Percentiles rank a stretch among this genome's conserved stretches.
phyloP scores from a whole-genome alignment of 2,329 filamentous ascomycete genomes.

The Didymella segeticola region DNA sequence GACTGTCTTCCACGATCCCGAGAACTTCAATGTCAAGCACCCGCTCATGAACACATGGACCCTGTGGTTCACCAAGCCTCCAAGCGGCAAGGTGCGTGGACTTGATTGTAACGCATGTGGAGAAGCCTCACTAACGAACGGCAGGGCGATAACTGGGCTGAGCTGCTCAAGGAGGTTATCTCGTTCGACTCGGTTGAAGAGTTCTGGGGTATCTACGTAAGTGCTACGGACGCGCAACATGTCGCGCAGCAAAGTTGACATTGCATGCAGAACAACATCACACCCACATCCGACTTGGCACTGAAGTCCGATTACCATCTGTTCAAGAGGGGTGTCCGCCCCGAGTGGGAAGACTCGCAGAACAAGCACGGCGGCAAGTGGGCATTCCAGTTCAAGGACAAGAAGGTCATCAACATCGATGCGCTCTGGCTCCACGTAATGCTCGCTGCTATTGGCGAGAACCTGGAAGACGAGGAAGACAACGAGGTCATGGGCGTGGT shows the following conservation, averaged over 20 bases:
- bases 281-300: conserved; percentile 90
- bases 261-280: conserved; percentile 89
- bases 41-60: conserved; percentile 98
- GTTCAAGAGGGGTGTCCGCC: conserved; percentile 96
- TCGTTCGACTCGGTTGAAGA: conserved; percentile 99
- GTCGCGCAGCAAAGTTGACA: conserved; percentile 19
- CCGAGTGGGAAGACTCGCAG: conserved; percentile 97
- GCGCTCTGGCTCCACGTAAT: conserved; percentile 97
- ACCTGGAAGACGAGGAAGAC: conserved; percentile 90
- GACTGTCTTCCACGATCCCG: conserved; percentile 96
- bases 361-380: conserved; percentile 99
- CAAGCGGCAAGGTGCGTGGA: conserved; percentile 81
- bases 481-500: conserved; percentile 99
- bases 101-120: neutral
- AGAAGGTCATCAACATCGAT: conserved; percentile 89
- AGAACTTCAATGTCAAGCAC: conserved; percentile 99
- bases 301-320: conserved; percentile 99
- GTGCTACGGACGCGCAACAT: conserved; percentile 47
- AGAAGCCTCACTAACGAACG: conserved; percentile 22
- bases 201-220: conserved; percentile 99
- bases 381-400: conserved; percentile 98
- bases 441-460: conserved; percentile 96
- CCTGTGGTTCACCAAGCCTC: conserved; percentile 98
- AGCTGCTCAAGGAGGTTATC: conserved; percentile 96
- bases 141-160: conserved; percentile 97